Percentiles rank a stretch among this genome's conserved stretches.
Conservation (phyloP, 1,284 basidiomycete species). For the Heterobasidion occidentale region DNA sequence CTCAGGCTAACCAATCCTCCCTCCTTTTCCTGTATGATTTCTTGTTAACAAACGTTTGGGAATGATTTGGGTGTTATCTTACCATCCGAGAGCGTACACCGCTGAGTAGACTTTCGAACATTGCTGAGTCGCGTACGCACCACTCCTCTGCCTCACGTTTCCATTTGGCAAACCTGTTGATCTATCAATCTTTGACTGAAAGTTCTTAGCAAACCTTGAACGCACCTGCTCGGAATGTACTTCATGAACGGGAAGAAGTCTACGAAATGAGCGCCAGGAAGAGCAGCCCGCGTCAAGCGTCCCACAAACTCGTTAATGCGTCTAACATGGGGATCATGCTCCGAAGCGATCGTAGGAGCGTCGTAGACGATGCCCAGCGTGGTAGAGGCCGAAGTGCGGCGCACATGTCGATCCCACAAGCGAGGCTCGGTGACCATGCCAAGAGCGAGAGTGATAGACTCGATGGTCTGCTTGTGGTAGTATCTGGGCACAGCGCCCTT, state of each 20-base stretch:
- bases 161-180: constrained; percentile 4
- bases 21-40: neutral
- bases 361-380: neutral
- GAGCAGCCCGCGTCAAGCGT: neutral
- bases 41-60: neutral
- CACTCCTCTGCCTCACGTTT: constrained; percentile 4
- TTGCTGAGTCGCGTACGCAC: constrained; percentile 2
- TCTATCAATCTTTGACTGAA: neutral
- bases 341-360: neutral
- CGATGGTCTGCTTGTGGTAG: neutral
- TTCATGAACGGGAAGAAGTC: constrained; percentile 4
- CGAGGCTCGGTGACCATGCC: neutral
- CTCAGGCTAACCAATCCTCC: neutral
- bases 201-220: neutral
- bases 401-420: neutral
- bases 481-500: neutral
- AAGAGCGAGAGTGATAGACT: constrained; percentile 1
- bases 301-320: neutral
- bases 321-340: neutral
- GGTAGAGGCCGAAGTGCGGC: neutral
- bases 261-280: constrained; percentile 2
- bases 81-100: neutral
- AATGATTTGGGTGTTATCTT: too few relatives aligned
- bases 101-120: constrained; percentile 2
- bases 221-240: constrained; percentile 3